Percentiles rank a stretch among this genome's conserved stretches.
These are phyloP conservation scores for Geoglossum glabrum DNA, from an alignment of 495 filamentous ascomycete species.

Conservation along the genomic window DNA sequence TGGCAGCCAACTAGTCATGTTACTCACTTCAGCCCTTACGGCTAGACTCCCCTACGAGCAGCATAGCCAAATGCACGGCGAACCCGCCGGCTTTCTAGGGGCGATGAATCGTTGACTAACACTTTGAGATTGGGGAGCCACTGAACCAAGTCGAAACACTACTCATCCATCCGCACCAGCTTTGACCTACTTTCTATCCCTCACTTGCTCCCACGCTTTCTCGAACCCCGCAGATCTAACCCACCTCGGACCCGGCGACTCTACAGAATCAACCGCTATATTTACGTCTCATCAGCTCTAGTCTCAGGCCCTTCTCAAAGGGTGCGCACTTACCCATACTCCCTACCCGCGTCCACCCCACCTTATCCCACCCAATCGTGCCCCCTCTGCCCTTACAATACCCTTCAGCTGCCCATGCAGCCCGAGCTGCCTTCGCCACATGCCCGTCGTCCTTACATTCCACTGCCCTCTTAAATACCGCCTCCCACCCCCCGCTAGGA, in stretches of 20 bases:
- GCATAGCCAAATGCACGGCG: no score
- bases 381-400: constrained; percentile 26
- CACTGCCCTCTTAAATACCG: constrained; percentile 34
- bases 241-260: neutral
- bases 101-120: no score
- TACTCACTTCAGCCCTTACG: no score
- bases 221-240: constrained; percentile 1
- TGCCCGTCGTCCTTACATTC: constrained; percentile 57
- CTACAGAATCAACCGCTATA: constrained; percentile 5
- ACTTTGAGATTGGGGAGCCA: no score
- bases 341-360: constrained; percentile 50
- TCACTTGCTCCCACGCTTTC: constrained; percentile 1
- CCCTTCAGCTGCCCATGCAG: constrained; percentile 35
- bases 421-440: constrained; percentile 48
- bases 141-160: no score
- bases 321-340: constrained; percentile 31
- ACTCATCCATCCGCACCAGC: no score
- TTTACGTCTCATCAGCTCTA: no score
- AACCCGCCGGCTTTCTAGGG: no score
- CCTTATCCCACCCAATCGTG: constrained; percentile 23
- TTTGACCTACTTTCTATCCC: neutral
- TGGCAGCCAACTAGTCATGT: no score
- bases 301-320: neutral
- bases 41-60: no score
- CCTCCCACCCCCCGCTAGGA: constrained; percentile 29